These are phyloP conservation scores for Dendryphion nanum DNA, from an alignment of 2,329 filamentous ascomycete species.

Conservation along the genomic window DNA sequence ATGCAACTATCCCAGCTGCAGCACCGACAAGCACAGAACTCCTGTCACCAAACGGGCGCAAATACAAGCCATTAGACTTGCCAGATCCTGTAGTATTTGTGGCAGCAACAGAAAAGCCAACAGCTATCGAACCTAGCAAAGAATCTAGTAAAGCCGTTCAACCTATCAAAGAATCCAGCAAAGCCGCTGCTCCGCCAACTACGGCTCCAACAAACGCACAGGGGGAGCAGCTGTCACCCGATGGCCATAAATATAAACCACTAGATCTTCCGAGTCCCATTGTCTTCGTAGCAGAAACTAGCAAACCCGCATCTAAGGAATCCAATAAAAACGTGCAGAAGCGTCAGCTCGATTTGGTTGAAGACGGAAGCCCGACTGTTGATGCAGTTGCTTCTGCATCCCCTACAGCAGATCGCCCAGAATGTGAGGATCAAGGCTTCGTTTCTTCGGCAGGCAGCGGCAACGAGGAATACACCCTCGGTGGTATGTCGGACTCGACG, in stretches of 20 bases:
- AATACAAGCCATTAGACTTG: conserved; percentile 30
- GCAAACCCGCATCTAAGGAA: background rate
- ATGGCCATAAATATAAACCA: conserved; percentile 33
- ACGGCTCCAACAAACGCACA: background rate
- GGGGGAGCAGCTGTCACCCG: conserved; percentile 18
- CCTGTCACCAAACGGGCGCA: conserved; percentile 27
- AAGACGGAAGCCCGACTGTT: conserved; percentile 6
- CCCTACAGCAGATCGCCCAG: conserved; percentile 19
- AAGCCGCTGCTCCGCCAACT: background rate
- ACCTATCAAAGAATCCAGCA: background rate
- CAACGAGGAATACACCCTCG: conserved; percentile 43
- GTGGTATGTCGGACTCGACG: conserved; percentile 42
- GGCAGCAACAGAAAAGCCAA: conserved; percentile 17
- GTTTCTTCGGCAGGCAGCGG: conserved; percentile 46
- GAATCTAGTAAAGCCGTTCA: conserved; percentile 8
- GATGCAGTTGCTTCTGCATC: conserved; percentile 7
- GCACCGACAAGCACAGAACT: conserved; percentile 15
- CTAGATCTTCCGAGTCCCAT: conserved; percentile 29
- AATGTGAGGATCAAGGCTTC: conserved; percentile 54
- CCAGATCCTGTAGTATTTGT: conserved; percentile 28
- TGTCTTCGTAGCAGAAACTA: conserved; percentile 18
- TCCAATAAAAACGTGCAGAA: conserved; percentile 8
- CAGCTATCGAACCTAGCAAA: conserved; percentile 4
- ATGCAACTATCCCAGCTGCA: background rate
- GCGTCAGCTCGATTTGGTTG: conserved; percentile 20